phyloP scores from a whole-genome alignment of 2,329 filamentous ascomycete genomes.

The Fusarium sterilihyphosum region DNA sequence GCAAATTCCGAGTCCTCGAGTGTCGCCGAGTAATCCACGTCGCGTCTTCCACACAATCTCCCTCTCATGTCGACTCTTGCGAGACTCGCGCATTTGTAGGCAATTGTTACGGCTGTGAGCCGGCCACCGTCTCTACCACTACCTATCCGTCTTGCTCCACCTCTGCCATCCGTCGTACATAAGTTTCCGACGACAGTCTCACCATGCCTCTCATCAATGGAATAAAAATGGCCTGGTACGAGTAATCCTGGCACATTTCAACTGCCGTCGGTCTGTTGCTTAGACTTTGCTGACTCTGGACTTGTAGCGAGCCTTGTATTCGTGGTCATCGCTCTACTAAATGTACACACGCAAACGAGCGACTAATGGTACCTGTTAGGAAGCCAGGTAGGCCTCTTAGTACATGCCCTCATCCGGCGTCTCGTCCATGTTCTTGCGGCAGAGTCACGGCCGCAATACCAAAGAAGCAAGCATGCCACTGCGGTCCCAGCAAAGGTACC shows the following conservation, averaged over 20 bases:
- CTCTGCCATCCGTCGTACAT: slow-evolving; percentile 27
- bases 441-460: slow-evolving; percentile 73
- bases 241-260: slow-evolving; percentile 22
- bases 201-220: slow-evolving; percentile 76
- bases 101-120: slow-evolving; percentile 34
- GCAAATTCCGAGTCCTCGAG: slow-evolving; percentile 21
- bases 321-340: slow-evolving; percentile 80
- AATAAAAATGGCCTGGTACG: slow-evolving; percentile 79
- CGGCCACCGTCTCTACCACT: slow-evolving; percentile 12
- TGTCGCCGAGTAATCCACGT: slow-evolving; percentile 11
- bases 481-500: slow-evolving; percentile 51
- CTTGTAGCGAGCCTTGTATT: slow-evolving; percentile 74
- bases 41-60: neutral
- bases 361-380: slow-evolving; percentile 75
- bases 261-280: neutral
- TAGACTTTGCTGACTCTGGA: slow-evolving; percentile 20
- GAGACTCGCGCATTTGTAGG: slow-evolving; percentile 15
- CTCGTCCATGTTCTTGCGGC: slow-evolving; percentile 69
- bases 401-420: slow-evolving; percentile 72
- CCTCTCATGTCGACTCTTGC: slow-evolving; percentile 32
- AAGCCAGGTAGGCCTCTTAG: slow-evolving; percentile 78
- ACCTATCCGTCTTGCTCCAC: slow-evolving; percentile 14
- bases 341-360: slow-evolving; percentile 74
- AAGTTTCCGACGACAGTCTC: slow-evolving; percentile 18
- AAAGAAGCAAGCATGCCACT: slow-evolving; percentile 65